Base-by-base conservation (phyloP, 129 eudicot genomes). In the Lactuca saligna region DNA sequence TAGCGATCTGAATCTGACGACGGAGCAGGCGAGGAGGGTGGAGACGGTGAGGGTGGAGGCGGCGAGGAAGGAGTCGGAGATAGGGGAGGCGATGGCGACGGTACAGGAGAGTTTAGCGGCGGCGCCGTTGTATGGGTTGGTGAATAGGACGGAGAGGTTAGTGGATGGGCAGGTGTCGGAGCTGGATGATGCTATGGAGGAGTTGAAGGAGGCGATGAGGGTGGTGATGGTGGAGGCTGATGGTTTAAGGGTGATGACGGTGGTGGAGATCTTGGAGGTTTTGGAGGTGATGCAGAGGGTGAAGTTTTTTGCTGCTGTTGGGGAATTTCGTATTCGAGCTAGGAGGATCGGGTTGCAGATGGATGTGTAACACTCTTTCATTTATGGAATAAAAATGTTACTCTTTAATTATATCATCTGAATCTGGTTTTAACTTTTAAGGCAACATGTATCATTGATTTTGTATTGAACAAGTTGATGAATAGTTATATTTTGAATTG, bases 91-190 rank as follows among this genome's bases (percentile, higher is more conserved):
- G 35, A 75, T 85, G 82, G 86, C 86, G 29, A 41, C 58, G 51
- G 80, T 85, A 3, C 90, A 85, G 41, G 86, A 85, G 63, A 82
- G 73, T 4, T 49, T 82, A 42, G 86, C 84, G 13, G 84, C 66
- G 51, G 78, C 81, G 7, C 82, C 82, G 6, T 17, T 79, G 16
- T 75, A 62, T 14, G 54, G 74, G 4, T 29, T 82, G 79, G 57
- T 73, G 78, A 82, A 71, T 59, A 31, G 76, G 58, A 16, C 17
- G 66, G 82, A 48, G 64, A 67, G 62, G 20, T 42, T 79, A 79
- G 83, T 79, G 79, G 79, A 85, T 4, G 83, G 82, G 2, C 74
- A 82, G 73, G 72, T 64, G 31, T 29, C 62, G 8, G 55, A 73
- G 9, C 5, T 79, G 61, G 82, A 75, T 4, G 68, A 33, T 0